Evolutionary conservation across 1,284 basidiomycete genomes (phyloP).

Genomic region (Somion occarium): DNA sequence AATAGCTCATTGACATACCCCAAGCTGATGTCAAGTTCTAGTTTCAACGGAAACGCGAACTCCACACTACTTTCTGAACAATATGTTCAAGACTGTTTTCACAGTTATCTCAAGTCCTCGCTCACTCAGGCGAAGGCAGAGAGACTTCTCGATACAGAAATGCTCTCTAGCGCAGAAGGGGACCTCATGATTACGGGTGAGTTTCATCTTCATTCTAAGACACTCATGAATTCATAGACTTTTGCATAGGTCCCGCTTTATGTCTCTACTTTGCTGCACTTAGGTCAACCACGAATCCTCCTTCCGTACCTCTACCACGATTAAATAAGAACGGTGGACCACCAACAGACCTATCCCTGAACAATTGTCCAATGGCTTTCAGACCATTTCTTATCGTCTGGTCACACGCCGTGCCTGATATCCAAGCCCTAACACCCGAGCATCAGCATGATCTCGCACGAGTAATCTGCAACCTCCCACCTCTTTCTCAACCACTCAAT

Average conservation of each 20-base stretch:
- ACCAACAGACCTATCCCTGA: conserved; percentile 43
- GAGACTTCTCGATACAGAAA: conserved; percentile 60
- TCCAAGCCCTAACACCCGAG: conserved; percentile 58
- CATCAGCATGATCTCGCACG: conserved; percentile 77
- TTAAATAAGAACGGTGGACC: conserved; percentile 25
- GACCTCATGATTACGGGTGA: conserved; percentile 79
- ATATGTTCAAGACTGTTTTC: conserved; percentile 70
- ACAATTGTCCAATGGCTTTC: conserved; percentile 60
- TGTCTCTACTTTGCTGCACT: conserved; percentile 69
- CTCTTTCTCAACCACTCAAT: conserved; percentile 36
- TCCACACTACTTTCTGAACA: conserved; percentile 45
- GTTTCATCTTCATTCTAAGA: conserved; percentile 15
- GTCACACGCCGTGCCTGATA: conserved; percentile 58
- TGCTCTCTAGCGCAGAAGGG: conserved; percentile 68
- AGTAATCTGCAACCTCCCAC: conserved; percentile 61
- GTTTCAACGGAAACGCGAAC: background rate
- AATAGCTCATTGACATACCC: no score
- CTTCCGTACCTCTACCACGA: conserved; percentile 55
- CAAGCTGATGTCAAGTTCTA: background rate
- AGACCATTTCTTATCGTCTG: conserved; percentile 66
- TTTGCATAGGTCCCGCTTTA: conserved; percentile 50
- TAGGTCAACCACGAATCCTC: conserved; percentile 55
- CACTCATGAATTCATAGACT: background rate
- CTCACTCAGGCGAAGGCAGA: conserved; percentile 73
- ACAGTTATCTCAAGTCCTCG: conserved; percentile 73